phyloP scores from a whole-genome alignment of 192 early-diverging fungal genomes.

The Linnemannia exigua region DNA sequence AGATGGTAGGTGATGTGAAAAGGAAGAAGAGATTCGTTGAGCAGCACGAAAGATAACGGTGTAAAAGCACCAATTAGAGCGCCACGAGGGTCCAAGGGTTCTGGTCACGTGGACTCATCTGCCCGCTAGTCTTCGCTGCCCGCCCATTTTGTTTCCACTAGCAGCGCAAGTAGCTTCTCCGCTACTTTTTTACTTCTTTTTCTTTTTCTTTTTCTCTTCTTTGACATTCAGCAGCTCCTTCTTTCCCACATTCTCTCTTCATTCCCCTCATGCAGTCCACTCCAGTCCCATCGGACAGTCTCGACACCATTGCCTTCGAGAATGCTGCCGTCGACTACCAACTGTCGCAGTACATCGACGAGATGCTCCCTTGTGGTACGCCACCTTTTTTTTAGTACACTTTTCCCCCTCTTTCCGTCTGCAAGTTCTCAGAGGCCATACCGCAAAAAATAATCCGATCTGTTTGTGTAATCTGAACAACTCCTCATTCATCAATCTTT shows the following conservation, averaged over 20 bases:
- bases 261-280: not conserved
- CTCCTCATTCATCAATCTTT: not conserved
- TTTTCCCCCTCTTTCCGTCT: not conserved
- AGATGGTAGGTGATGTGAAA: not conserved
- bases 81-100: too few species aligned
- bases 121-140: not conserved
- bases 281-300: not conserved
- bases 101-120: not conserved
- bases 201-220: not conserved
- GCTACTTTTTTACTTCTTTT: not conserved
- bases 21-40: too few species aligned
- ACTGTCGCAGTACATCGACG: slow-evolving; percentile 54
- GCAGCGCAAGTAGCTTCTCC: not conserved
- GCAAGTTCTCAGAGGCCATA: not conserved
- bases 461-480: not conserved
- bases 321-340: slow-evolving; percentile 59
- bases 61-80: not conserved
- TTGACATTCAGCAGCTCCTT: not conserved
- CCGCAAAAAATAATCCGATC: not conserved
- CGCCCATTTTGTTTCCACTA: not conserved
- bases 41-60: not conserved
- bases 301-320: slow-evolving; percentile 55
- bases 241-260: not conserved
- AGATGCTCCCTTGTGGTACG: slow-evolving; percentile 56
- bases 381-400: not conserved